Evolutionary conservation across 768 basidiomycete species (phyloP).

Genomic region (Boletus vermiculosoides): DNA sequence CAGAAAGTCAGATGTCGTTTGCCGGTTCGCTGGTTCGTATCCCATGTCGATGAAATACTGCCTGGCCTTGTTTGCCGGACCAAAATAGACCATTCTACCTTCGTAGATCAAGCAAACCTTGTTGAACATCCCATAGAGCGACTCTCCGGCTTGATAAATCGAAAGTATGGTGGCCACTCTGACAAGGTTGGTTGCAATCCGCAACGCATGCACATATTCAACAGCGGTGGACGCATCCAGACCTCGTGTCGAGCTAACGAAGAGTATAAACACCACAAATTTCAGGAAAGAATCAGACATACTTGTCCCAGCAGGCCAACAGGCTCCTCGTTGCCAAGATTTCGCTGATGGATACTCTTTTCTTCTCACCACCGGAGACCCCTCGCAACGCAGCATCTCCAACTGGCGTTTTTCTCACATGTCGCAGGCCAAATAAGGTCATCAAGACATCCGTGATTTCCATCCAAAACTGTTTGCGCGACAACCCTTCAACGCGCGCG

Average conservation of each 20-base stretch:
- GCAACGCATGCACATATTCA: slow-evolving; percentile 69
- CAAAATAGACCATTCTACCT: slow-evolving; percentile 60
- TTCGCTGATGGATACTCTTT: slow-evolving; percentile 80
- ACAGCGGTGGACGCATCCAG: slow-evolving; percentile 69
- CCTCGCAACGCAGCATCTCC: slow-evolving; percentile 79
- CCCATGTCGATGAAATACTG: slow-evolving; percentile 61
- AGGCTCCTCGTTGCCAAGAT: slow-evolving; percentile 67
- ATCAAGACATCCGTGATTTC: slow-evolving; percentile 45
- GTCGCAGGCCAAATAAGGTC: slow-evolving; percentile 74
- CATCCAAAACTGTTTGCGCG: slow-evolving; percentile 34
- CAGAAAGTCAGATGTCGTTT: slow-evolving; percentile 64
- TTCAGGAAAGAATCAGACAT: slow-evolving; percentile 26
- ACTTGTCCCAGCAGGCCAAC: slow-evolving; percentile 78
- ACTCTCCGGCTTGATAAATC: slow-evolving; percentile 83
- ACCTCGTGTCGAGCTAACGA: slow-evolving; percentile 59
- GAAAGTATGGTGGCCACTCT: slow-evolving; percentile 66
- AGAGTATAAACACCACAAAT: slow-evolving; percentile 46
- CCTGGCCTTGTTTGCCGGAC: slow-evolving; percentile 50
- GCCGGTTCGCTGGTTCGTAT: slow-evolving; percentile 52
- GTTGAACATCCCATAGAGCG: slow-evolving; percentile 63
- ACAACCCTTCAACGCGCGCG: slow-evolving; percentile 42
- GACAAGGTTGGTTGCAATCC: slow-evolving; percentile 61
- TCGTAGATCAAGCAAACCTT: slow-evolving; percentile 66
- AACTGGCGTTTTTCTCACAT: slow-evolving; percentile 70
- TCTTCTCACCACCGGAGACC: slow-evolving; percentile 76